These are phyloP conservation scores for Saturnispora besseyi DNA, from an alignment of 805 yeast species.

Conservation along the genomic window DNA sequence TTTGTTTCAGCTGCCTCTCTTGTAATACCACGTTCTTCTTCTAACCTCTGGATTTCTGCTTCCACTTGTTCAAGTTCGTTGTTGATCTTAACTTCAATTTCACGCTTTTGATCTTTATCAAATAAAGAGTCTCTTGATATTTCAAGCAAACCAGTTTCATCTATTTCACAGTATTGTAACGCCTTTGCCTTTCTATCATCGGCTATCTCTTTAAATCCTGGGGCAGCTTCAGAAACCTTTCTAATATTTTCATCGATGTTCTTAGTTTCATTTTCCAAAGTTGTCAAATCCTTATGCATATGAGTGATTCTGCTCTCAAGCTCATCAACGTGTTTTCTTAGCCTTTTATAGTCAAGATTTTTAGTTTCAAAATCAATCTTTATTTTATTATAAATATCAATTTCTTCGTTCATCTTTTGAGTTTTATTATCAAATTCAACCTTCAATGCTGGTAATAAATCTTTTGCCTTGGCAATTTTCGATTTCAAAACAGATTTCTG, in stretches of 20 bases:
- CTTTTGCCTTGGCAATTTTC: conserved; percentile 5
- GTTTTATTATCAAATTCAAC: conserved; percentile 1
- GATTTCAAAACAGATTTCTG: neutral
- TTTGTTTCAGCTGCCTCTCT: conserved; percentile 46
- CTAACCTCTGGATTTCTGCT: conserved; percentile 41
- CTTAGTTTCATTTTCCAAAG: neutral
- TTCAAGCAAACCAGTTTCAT: conserved; percentile 34
- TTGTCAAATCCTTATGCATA: conserved; percentile 13
- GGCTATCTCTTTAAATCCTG: conserved; percentile 5
- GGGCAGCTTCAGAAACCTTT: neutral
- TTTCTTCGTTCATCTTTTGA: neutral
- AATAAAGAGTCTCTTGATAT: conserved; percentile 31
- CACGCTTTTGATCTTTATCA: conserved; percentile 1
- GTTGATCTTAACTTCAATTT: conserved; percentile 29
- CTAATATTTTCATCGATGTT: conserved; percentile 5
- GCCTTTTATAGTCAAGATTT: conserved; percentile 3
- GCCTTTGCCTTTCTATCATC: conserved; percentile 23
- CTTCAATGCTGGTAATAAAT: neutral
- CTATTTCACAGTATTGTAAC: conserved; percentile 36
- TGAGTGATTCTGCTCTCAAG: conserved; percentile 2
- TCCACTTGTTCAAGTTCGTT: conserved; percentile 40
- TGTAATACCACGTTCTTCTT: conserved; percentile 43
- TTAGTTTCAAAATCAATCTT: neutral
- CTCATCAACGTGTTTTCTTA: conserved; percentile 9
- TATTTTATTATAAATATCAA: neutral